These are phyloP conservation scores for Cicer chorassanicum DNA, from an alignment of 306 rosid species.

Conservation along the genomic window DNA sequence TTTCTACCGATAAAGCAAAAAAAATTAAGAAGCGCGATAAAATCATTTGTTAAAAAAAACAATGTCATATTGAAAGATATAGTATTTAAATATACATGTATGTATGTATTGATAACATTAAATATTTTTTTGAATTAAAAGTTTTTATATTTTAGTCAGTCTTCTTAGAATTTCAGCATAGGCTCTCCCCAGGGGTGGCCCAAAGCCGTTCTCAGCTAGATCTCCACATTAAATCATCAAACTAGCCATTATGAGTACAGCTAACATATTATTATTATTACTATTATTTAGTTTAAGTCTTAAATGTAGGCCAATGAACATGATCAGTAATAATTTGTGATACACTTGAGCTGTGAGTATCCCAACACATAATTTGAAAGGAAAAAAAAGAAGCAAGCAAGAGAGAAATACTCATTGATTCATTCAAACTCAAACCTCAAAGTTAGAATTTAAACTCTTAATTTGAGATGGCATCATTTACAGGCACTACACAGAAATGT, in stretches of 20 bases:
- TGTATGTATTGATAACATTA: neutral
- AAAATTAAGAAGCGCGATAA: too few relatives aligned
- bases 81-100: neutral
- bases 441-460: slow-evolving; percentile 22
- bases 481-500: slow-evolving; percentile 94
- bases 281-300: neutral
- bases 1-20: too few relatives aligned
- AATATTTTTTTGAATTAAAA: too few relatives aligned
- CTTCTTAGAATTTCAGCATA: neutral
- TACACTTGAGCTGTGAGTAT: slow-evolving; percentile 48
- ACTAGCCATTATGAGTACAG: slow-evolving; percentile 47
- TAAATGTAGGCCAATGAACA: slow-evolving; percentile 39
- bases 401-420: neutral
- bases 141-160: too few relatives aligned
- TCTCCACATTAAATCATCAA: slow-evolving; percentile 40
- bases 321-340: slow-evolving; percentile 43
- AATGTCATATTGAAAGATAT: neutral
- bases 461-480: slow-evolving; percentile 75
- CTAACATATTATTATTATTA: slow-evolving; percentile 16
- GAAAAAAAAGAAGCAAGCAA: slow-evolving; percentile 3
- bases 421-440: slow-evolving; percentile 36
- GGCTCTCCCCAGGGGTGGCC: slow-evolving; percentile 19
- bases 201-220: slow-evolving; percentile 36
- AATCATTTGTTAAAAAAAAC: neutral
- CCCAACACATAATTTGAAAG: slow-evolving; percentile 30